Percentiles rank a stretch among this genome's conserved stretches.
Evolutionary conservation across 2,329 filamentous ascomycete species (phyloP).

Genomic region (Conoideocrella luteorostrata): DNA sequence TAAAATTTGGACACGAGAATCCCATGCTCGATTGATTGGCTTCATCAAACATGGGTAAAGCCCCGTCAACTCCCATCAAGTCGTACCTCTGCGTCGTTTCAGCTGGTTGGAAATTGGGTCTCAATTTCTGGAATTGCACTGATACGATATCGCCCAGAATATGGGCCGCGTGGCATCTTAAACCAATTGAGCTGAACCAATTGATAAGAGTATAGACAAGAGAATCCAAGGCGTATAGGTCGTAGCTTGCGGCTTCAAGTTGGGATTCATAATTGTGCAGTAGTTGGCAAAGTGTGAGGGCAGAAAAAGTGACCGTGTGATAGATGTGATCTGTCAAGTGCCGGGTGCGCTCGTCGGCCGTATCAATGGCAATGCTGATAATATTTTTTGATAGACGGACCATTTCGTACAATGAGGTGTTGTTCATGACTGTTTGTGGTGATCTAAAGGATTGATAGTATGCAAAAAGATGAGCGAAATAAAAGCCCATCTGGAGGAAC

Average conservation of each 20-base stretch:
- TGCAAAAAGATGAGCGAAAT: slow-evolving; percentile 20
- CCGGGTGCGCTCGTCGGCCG: slow-evolving; percentile 19
- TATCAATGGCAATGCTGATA: slow-evolving; percentile 22
- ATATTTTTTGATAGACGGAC: slow-evolving; percentile 16
- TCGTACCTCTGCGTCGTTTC: neutral
- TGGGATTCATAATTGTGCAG: slow-evolving; percentile 17
- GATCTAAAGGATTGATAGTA: slow-evolving; percentile 18
- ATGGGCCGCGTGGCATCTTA: slow-evolving; percentile 19
- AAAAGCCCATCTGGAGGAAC: slow-evolving; percentile 23
- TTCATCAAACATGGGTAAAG: neutral
- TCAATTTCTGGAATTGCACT: slow-evolving; percentile 16
- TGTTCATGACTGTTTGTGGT: slow-evolving; percentile 10
- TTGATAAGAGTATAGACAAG: slow-evolving; percentile 14
- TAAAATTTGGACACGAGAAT: neutral
- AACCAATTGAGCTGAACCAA: slow-evolving; percentile 19
- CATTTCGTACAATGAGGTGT: slow-evolving; percentile 16
- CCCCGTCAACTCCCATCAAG: neutral
- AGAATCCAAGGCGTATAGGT: slow-evolving; percentile 12
- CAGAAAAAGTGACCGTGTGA: slow-evolving; percentile 21
- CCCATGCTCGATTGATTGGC: neutral
- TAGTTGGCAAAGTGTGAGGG: slow-evolving; percentile 17
- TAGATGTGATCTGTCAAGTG: slow-evolving; percentile 25
- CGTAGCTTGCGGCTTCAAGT: slow-evolving; percentile 10
- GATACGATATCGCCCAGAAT: slow-evolving; percentile 18
- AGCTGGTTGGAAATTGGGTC: neutral